Evolutionary conservation across 768 basidiomycete genomes (phyloP).

Genomic region (Trichaptum fuscoviolaceum): DNA sequence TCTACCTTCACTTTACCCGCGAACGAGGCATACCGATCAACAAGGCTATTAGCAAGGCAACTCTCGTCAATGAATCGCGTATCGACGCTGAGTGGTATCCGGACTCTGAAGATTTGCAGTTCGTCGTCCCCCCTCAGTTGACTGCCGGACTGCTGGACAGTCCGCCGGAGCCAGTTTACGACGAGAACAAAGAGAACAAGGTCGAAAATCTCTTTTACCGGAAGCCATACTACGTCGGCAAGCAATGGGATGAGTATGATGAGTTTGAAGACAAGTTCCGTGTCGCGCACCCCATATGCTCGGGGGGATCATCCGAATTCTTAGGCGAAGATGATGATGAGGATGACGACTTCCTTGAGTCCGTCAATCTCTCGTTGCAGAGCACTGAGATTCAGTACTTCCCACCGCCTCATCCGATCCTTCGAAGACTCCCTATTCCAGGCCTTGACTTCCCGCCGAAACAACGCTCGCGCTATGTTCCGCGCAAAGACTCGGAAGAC

Average conservation of each 20-base stretch:
- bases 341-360: background rate
- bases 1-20: background rate
- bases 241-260: background rate
- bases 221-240: background rate
- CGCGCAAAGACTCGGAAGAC: background rate
- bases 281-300: background rate
- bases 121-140: background rate
- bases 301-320: background rate
- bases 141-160: background rate
- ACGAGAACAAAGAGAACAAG: background rate
- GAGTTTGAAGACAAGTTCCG: background rate
- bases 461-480: background rate
- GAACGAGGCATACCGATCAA: background rate
- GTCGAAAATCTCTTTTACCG: background rate
- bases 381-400: background rate
- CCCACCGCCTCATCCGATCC: background rate
- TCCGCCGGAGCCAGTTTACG: background rate
- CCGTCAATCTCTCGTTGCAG: background rate
- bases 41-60: background rate
- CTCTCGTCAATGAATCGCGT: background rate
- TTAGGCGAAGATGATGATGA: background rate
- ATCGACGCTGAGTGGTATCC: background rate
- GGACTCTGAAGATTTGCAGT: background rate
- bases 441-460: background rate
- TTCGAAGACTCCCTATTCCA: background rate